These are phyloP conservation scores for Miamiensis avidus DNA, from an alignment of 169 alveolate species.

Conservation along the genomic window DNA sequence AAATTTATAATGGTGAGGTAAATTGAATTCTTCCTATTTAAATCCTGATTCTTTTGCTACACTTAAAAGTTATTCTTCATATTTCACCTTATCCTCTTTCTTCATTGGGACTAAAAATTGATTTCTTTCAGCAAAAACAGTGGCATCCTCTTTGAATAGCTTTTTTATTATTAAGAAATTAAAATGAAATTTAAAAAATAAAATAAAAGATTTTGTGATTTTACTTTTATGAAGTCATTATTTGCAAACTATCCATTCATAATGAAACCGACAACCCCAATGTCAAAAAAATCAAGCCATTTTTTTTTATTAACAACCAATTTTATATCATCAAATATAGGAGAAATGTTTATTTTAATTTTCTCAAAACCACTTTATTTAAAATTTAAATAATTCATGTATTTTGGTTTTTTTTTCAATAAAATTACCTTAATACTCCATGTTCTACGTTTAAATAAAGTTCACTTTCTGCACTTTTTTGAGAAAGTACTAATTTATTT, in stretches of 20 bases:
- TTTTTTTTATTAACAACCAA: constrained; percentile 29
- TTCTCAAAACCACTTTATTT: constrained; percentile 30
- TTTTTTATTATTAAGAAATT: neutral
- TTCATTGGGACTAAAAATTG: constrained; percentile 34
- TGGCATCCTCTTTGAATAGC: constrained; percentile 19
- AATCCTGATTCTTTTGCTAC: constrained; percentile 3
- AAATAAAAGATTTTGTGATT: too few species aligned
- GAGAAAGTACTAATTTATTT: neutral
- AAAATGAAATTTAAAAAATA: neutral
- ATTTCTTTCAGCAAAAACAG: constrained; percentile 21
- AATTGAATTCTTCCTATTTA: neutral
- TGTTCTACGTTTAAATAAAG: neutral
- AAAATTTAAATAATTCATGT: neutral
- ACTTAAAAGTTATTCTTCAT: neutral
- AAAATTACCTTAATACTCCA: constrained; percentile 3
- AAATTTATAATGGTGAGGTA: neutral
- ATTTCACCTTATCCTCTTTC: constrained; percentile 36
- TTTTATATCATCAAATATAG: constrained; percentile 40
- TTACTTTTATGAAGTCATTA: constrained; percentile 18
- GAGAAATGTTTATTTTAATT: constrained; percentile 34
- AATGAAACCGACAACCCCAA: constrained; percentile 42
- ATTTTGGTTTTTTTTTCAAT: constrained; percentile 1
- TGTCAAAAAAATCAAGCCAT: constrained; percentile 34
- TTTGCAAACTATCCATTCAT: constrained; percentile 19
- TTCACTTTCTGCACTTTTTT: constrained; percentile 4